Evolutionary conservation across 2,329 filamentous ascomycete species (phyloP), one percentile per base, ranked within the genome.

Genomic region (Sclerotinia sclerotiorum): DNA sequence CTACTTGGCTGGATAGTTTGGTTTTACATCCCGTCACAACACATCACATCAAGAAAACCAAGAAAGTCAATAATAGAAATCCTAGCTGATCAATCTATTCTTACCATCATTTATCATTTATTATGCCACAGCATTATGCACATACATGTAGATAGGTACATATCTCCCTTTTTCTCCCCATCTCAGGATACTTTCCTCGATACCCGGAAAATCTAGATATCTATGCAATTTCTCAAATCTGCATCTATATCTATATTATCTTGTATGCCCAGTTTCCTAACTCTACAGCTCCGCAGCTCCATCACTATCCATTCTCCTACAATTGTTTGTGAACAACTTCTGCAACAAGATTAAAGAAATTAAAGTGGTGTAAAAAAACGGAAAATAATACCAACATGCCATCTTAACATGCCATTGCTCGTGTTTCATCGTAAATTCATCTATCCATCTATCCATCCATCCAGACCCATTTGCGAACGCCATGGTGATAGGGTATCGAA

Each of bases 401-500:
- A n/a, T 21, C 46, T 39, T 17, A n/a, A 51, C 13, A 24, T 49
- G 8, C 29, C 21, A 51, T 35, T 11, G 21, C 46, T 62, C 46
- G 21, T 51, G 35, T 24, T n/a, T 8, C n/a, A 62, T 62, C 21
- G n/a, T 51, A 21, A 62, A 39, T 51, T 1, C 21, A 51, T 39
- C 19, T 8, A 35, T 32, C 42, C 44, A 21, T 35, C 52, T n/a
- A n/a, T 29, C 29, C 32, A 56, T 49, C 29, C 29, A 55, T 24
- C 39, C 58, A 61, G 29, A 51, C 3, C 58, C 15, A 24, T 49
- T 3, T 35, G 21, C 24, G 8, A 62, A 51, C 60, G 21, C 60
- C 60, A 51, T 49, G 13, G 44, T 62, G 42, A 44, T 44, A 44
- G 57, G 60, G 46, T 62, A 39, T 49, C 60, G 35, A 39, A 24